These are phyloP conservation scores for Pichia sp. DNA, from an alignment of 1,139 yeast genomes.

Conservation along the genomic window DNA sequence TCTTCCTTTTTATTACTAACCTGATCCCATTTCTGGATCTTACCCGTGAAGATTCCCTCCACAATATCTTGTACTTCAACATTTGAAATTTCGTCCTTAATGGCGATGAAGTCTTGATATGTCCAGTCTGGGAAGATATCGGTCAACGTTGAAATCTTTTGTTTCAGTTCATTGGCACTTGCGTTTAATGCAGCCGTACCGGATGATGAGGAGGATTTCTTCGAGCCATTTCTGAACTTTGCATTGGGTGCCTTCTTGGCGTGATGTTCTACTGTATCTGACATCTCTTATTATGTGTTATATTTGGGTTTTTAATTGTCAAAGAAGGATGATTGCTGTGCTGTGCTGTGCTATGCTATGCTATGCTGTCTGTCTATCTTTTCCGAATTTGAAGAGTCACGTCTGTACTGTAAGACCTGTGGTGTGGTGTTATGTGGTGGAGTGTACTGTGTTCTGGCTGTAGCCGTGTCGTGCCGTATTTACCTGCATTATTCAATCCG, in stretches of 20 bases:
- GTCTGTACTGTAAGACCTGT: no score
- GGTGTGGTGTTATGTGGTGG: no score
- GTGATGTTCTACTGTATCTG: slow-evolving; percentile 23
- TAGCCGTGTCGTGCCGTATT: no score
- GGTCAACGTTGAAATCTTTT: slow-evolving; percentile 51
- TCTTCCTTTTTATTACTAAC: slow-evolving; percentile 42
- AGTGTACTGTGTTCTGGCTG: no score
- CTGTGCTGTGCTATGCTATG: no score
- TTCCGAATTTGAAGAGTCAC: no score
- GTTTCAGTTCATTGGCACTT: slow-evolving; percentile 32
- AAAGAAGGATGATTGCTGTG: no score
- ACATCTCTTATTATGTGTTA: no score
- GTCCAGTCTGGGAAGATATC: slow-evolving; percentile 97
- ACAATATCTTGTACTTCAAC: slow-evolving; percentile 74
- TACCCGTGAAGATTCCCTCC: slow-evolving; percentile 82
- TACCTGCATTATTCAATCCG: no score
- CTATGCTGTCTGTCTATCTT: no score
- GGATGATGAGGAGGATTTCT: slow-evolving; percentile 27
- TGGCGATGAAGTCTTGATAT: slow-evolving; percentile 69
- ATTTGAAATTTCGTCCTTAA: slow-evolving; percentile 59
- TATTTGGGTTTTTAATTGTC: no score
- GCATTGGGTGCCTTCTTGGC: slow-evolving; percentile 28
- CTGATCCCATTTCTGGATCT: slow-evolving; percentile 55
- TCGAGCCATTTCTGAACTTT: slow-evolving; percentile 36
- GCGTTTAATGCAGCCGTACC: neutral